A percentile compares a stretch with the other conserved stretches of the same genome.
These are phyloP conservation scores for Chlorencoelia australis DNA, from an alignment of 2,329 filamentous ascomycete genomes.

Conservation along the genomic window DNA sequence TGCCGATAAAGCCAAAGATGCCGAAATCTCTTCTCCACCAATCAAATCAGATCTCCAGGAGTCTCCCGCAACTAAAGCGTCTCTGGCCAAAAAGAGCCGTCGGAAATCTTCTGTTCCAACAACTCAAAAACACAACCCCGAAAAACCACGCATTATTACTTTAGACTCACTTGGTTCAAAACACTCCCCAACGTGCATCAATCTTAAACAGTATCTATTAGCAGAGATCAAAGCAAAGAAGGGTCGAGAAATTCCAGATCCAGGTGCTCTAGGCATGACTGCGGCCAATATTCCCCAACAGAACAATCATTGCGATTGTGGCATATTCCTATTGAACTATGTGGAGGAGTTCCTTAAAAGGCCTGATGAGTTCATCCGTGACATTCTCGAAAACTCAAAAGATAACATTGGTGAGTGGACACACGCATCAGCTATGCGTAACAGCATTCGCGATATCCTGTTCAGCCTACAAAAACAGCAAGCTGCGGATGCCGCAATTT, in stretches of 20 bases:
- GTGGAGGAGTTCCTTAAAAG: slow-evolving; percentile 69
- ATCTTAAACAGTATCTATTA: slow-evolving; percentile 66
- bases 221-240: slow-evolving; percentile 61
- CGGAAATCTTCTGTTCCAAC: slow-evolving; percentile 20
- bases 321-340: slow-evolving; percentile 77
- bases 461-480: slow-evolving; percentile 52
- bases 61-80: not conserved
- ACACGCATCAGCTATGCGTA: slow-evolving; percentile 48
- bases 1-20: too few species aligned
- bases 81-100: slow-evolving; percentile 23
- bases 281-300: slow-evolving; percentile 71
- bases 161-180: slow-evolving; percentile 70
- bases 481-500: not conserved
- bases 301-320: slow-evolving; percentile 80
- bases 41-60: too few species aligned
- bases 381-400: slow-evolving; percentile 51
- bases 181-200: slow-evolving; percentile 54
- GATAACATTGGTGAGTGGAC: slow-evolving; percentile 42
- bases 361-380: slow-evolving; percentile 59
- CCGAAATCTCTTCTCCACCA: too few species aligned
- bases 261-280: slow-evolving; percentile 43
- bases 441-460: slow-evolving; percentile 55
- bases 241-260: slow-evolving; percentile 23
- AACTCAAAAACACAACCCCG: slow-evolving; percentile 35
- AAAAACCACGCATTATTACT: slow-evolving; percentile 65